Evolutionary conservation across 2,329 filamentous ascomycete genomes (phyloP).

Genomic region (Colletotrichum endophyticum): DNA sequence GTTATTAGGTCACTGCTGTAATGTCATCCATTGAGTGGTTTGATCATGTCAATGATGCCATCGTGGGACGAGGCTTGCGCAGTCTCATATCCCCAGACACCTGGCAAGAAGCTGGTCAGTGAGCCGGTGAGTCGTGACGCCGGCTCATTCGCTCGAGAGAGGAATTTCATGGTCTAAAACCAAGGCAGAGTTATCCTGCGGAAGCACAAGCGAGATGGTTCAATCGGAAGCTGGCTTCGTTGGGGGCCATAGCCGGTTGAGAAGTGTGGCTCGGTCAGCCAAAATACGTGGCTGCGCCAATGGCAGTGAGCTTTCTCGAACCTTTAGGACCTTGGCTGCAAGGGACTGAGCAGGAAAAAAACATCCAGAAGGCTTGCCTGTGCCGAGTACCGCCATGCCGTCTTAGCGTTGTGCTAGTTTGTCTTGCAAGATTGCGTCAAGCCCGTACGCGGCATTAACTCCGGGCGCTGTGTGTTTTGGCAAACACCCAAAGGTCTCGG

Average conservation of each 20-base stretch:
- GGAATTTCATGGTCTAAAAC: neutral
- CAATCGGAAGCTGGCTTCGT: neutral
- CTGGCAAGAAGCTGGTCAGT: neutral
- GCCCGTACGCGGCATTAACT: neutral
- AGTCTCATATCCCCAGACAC: neutral
- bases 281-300: neutral
- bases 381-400: neutral
- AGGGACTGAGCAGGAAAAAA: neutral
- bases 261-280: neutral
- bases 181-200: neutral
- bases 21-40: neutral
- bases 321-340: slow-evolving; percentile 1
- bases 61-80: neutral
- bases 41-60: neutral
- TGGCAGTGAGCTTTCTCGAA: neutral
- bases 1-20: neutral
- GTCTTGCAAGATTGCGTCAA: neutral
- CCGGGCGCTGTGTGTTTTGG: neutral
- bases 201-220: neutral
- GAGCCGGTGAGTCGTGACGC: neutral
- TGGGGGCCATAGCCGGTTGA: neutral
- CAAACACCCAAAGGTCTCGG: neutral
- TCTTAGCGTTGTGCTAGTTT: neutral
- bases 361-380: neutral
- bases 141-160: neutral